Conservation (phyloP, 1,284 basidiomycete genomes). For the Lignosus rhinocerotis region DNA sequence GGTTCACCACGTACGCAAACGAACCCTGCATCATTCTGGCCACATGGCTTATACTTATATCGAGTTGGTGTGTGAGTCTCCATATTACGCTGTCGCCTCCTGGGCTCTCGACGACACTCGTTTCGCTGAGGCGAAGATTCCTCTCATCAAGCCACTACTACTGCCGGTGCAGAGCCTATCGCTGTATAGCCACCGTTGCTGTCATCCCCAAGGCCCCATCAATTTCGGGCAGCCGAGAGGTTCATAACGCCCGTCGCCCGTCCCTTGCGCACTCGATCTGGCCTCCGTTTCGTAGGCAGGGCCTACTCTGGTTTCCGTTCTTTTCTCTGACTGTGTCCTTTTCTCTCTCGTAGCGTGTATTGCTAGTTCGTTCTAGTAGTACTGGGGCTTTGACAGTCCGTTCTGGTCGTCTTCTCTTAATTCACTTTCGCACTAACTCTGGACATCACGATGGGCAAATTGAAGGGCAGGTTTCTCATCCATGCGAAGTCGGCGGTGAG, state of each 20-base stretch:
- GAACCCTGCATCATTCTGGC: neutral
- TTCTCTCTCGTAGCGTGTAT: conserved; percentile 1
- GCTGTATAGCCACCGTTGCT: conserved; percentile 20
- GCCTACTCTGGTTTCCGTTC: conserved; percentile 9
- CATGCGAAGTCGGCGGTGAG: conserved; percentile 19
- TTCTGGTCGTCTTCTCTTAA: neutral
- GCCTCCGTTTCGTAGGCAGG: conserved; percentile 12
- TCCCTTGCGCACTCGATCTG: neutral
- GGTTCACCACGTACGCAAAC: neutral
- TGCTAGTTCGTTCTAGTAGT: neutral
- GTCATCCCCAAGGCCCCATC: conserved; percentile 1
- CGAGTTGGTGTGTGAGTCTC: too few relatives aligned
- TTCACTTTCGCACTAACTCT: neutral
- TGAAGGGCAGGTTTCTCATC: conserved; percentile 5
- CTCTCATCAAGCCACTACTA: conserved; percentile 15
- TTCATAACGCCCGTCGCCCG: conserved; percentile 8
- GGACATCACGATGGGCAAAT: conserved; percentile 3
- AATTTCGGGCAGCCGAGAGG: conserved; percentile 4
- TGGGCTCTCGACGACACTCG: too few relatives aligned
- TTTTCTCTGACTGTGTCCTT: neutral
- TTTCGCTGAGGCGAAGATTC: neutral
- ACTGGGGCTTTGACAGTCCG: conserved; percentile 22
- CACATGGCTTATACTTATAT: neutral
- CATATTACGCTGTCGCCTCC: neutral
- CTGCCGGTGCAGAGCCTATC: conserved; percentile 6